Percentiles rank a stretch among this genome's conserved stretches.
Conservation (phyloP, 768 basidiomycete species). For the Mycena floridula region DNA sequence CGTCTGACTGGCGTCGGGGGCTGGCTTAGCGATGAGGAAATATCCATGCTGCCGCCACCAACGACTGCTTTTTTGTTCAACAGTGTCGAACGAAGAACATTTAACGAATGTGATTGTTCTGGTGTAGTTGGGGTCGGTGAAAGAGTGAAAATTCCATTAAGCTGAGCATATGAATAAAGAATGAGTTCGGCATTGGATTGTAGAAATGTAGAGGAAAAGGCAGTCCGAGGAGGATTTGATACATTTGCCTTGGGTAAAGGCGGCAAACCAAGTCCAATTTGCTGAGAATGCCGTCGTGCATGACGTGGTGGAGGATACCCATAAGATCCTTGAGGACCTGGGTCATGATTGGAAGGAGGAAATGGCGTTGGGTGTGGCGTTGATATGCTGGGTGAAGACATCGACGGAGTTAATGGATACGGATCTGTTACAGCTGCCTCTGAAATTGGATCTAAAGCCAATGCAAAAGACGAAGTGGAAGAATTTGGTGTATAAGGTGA, state of each 20-base stretch:
- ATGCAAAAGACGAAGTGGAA: constrained; percentile 41
- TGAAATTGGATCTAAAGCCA: constrained; percentile 42
- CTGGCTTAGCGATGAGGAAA: constrained; percentile 38
- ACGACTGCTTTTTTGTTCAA: constrained; percentile 39
- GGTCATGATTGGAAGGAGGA: constrained; percentile 17
- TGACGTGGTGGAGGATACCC: constrained; percentile 2
- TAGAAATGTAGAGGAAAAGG: constrained; percentile 39
- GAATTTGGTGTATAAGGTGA: constrained; percentile 30
- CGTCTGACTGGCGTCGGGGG: constrained; percentile 17
- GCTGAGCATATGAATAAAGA: constrained; percentile 81
- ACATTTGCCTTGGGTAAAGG: constrained; percentile 2
- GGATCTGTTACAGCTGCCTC: constrained; percentile 21
- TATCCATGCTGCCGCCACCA: constrained; percentile 80
- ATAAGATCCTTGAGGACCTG: neutral
- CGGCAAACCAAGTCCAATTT: constrained; percentile 43
- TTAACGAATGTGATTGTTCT: constrained; percentile 26
- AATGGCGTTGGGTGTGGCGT: constrained; percentile 28
- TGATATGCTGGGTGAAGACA: constrained; percentile 8
- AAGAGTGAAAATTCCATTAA: constrained; percentile 62
- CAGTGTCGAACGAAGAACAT: constrained; percentile 43
- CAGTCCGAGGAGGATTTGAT: constrained; percentile 25
- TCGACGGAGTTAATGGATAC: constrained; percentile 2
- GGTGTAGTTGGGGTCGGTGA: constrained; percentile 32
- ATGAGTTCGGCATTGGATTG: constrained; percentile 58
- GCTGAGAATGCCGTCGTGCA: constrained; percentile 25